These are phyloP conservation scores for Silybum marianum DNA, from an alignment of 129 eudicot genomes.

Conservation along the genomic window DNA sequence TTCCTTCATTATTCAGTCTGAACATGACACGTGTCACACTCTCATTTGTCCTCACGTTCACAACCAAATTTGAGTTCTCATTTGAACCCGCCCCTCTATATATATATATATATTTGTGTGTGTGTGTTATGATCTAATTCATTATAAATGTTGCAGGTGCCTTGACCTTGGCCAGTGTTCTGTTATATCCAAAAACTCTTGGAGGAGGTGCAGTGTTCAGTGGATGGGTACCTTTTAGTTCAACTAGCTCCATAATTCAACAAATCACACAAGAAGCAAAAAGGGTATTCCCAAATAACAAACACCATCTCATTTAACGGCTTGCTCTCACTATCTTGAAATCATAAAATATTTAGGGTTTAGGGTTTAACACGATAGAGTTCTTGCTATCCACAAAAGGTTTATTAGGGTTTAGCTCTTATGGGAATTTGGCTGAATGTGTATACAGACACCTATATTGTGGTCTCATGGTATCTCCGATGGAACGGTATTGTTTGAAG, in stretches of 20 bases:
- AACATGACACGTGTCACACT: no score
- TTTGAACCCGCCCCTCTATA: no score
- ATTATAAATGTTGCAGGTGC: slow-evolving; percentile 67
- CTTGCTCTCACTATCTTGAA: not conserved
- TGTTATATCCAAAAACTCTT: slow-evolving; percentile 84
- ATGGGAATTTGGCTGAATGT: not conserved
- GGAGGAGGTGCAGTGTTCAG: slow-evolving; percentile 98
- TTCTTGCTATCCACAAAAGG: not conserved
- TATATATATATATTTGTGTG: not conserved
- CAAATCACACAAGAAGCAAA: slow-evolving; percentile 79
- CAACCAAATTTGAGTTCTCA: no score
- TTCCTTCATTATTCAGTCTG: no score
- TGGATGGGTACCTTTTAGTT: slow-evolving; percentile 97
- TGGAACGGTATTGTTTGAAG: slow-evolving; percentile 82
- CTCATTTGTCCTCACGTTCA: no score
- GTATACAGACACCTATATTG: slow-evolving; percentile 71
- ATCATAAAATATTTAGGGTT: not conserved
- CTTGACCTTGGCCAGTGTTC: slow-evolving; percentile 88
- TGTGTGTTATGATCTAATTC: not conserved
- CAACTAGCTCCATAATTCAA: slow-evolving; percentile 49
- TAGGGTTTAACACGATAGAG: not conserved
- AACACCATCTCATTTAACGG: not conserved
- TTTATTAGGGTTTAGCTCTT: not conserved
- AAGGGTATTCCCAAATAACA: slow-evolving; percentile 44
- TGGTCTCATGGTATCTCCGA: slow-evolving; percentile 92